Evolutionary conservation across 768 basidiomycete species (phyloP), one percentile per base, ranked within the genome.

Genomic region (Coprinopsis sp.): DNA sequence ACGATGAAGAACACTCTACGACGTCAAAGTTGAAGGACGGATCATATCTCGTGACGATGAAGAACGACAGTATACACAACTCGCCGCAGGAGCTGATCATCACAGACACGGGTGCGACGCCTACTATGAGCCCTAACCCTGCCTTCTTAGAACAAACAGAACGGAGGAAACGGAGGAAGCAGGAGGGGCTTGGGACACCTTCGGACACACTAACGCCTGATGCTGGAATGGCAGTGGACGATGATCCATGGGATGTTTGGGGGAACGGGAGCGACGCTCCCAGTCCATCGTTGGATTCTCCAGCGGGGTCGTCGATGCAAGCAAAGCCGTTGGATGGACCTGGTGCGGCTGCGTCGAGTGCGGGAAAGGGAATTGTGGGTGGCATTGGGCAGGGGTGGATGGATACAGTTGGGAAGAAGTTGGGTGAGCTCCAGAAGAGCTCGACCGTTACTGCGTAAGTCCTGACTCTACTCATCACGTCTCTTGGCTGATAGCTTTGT

Each of bases 371-470:
- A n/a, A n/a, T n/a, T n/a, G n/a, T n/a, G n/a, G n/a, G n/a, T n/a
- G n/a, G n/a, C n/a, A n/a, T n/a, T n/a, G n/a, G n/a, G n/a, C n/a
- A n/a, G n/a, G 60, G 75, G 5, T 81, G 78, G 79, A 70, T 81
- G 50, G 81, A 74, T 27, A 80, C 54, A 38, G 68, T 84, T 42
- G 78, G 83, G 14, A 80, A 75, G 63, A 79, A 76, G 53, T 75
- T 79, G 3, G 43, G 43, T 64, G 78, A 78, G 53, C 54, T 84
- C 22, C 78, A 77, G 57, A 67, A 65, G 14, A 70, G 70, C 46
- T 65, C 74, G n/a, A n/a, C n/a, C n/a, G n/a, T n/a, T 30, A 76
- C 75, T 84, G 57, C 52, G 79, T 78, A 38, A 44, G 29, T 47
- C 10, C 25, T 39, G 14, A 36, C 23, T 11, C 4, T 42, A 28